Evolutionary conservation across 257 asterid genomes (phyloP), one percentile per base, ranked within the genome.

Genomic region (Penstemon barbatus): DNA sequence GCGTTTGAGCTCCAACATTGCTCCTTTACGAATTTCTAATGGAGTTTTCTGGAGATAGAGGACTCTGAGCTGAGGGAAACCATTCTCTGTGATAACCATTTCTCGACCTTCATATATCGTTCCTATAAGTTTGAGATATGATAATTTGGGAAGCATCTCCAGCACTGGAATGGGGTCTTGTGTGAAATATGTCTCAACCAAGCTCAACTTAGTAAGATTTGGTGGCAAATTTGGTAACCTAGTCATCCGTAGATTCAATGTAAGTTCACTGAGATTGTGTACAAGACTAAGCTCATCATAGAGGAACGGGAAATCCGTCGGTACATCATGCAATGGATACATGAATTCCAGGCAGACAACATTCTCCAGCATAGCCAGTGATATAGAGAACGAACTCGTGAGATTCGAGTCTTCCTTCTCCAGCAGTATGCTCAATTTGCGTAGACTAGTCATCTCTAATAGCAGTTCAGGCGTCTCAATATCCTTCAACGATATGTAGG

Each of bases 171-270:
- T 67, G 5, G 75, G 70, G 45, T 77, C 61, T 61, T 69, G 40
- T 4, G 43, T 53, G 4, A 75, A 59, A 0, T 8, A 7, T 0
- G 60, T 36, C 13, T 33, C 7, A 3, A 7, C 11, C 45, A 66
- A 60, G n/a, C 13, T 66, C 57, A 76, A 64, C 75, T 33, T 38
- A 38, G 44, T 9, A 66, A 75, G 59, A 38, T 64, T 64, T 8
- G 73, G 76, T 6, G 80, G 80, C 49, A 75, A 76, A 25, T 18
- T 4, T 1, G 77, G 73, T 33, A 76, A 38, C 4, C 5, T 25
- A 1, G n/a, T 39, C 3, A 76, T 7, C 3, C 0, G 3, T 9
- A 73, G 73, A 3, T 38, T 45, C 40, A 71, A 19, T 73, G 18
- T 76, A 51, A 76, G 73, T 40, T 54, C 12, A 2, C 38, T 51